Evolutionary conservation across 352 stramenopile genomes (phyloP), one percentile per base, ranked within the genome.

Genomic region (Globisporangium splendens): DNA sequence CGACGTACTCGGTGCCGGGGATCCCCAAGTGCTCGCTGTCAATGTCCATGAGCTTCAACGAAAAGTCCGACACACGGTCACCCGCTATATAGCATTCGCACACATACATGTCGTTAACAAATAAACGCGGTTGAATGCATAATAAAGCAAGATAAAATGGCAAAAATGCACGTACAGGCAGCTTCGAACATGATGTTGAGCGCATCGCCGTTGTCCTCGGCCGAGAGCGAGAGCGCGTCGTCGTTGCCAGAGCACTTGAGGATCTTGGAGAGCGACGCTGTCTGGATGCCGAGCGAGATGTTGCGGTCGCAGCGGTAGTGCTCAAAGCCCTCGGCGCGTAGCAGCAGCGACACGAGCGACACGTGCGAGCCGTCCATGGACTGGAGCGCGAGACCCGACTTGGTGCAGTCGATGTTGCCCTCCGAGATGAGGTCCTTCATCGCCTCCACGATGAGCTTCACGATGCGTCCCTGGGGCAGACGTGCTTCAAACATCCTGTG

Each of bases 31-130:
- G 96, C 67, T 99, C 98, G 58, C 82, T 96, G 70, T 99, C 97
- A 87, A 99, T 99, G 72, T 99, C 97, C 96, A 99, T 99, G 49
- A 99, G 89, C 88, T 99, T 99, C 54, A 99, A 83, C 70, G 98
- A 98, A 69, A 98, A 98, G 61, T 98, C 93, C 47, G 90, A 97
- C 20, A 98, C 95, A 53, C 92, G 77, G 66, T 98, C 92, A 50
- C 93, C 86, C 20, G 89, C 79, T 91, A 44, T 54, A 63, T 12
- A 50, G 38, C 24, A 31, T 31, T 31, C 24, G 5, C 5, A 2
- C 24, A 31, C 24, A 31, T 31, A n/a, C n/a, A n/a, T n/a, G n/a
- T n/a, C n/a, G n/a, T n/a, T n/a, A n/a, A n/a, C n/a, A n/a, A n/a
- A n/a, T n/a, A n/a, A n/a, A n/a, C 5, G 24, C 24, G 24, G 24